Base-by-base conservation (phyloP, 2,329 filamentous ascomycete genomes). In the Parasarocladium wereldwijsianum region DNA sequence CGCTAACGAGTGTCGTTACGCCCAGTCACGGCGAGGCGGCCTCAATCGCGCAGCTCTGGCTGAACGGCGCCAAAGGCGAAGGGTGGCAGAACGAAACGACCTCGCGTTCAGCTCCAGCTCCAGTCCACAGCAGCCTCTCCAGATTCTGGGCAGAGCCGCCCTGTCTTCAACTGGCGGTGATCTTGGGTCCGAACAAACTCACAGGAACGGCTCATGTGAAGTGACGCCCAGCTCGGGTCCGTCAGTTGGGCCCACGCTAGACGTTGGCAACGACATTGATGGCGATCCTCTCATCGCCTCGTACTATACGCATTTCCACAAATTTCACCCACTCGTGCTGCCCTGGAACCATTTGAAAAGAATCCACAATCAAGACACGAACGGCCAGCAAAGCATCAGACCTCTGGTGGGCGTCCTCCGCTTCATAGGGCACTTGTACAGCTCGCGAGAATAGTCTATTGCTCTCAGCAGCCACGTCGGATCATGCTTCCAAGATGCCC, bases 11-110 rank as follows among this genome's bases (percentile, higher is more conserved):
- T 70, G 65, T 35, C 50, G 54, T 14, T 70, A 69, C 42, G 52
- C 64, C 26, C 60, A 61, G 37, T 66, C 62, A 9, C 55, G 63
- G 18, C 51, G 65, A 29, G 64, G 64, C 4, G 60, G 46, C 34
- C 50, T 40, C 29, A 55, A 40, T 37, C 43, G 44, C 18, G 47
- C 39, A 2, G 36, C 47, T 2, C 32, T 50, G 12, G 37, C 41
- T 2, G 44, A 39, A 4, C 40, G 46, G 15, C 46, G 48, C 11
- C 43, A 3, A 39, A 39, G 14, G 36, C 32, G 13, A 24, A 29
- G 17, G 20, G 16, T 18, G 20, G n/a, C 22, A 21, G 15, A 19
- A 14, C 13, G 18, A 19, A 6, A 10, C 25, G 2, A 20, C 26
- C 5, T 31, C 24, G 6, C 22, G 11, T 6, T 13, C n/a, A 13